phyloP scores from a whole-genome alignment of 371 early-diverging fungal genomes.

The Haplosporangium sp. region DNA sequence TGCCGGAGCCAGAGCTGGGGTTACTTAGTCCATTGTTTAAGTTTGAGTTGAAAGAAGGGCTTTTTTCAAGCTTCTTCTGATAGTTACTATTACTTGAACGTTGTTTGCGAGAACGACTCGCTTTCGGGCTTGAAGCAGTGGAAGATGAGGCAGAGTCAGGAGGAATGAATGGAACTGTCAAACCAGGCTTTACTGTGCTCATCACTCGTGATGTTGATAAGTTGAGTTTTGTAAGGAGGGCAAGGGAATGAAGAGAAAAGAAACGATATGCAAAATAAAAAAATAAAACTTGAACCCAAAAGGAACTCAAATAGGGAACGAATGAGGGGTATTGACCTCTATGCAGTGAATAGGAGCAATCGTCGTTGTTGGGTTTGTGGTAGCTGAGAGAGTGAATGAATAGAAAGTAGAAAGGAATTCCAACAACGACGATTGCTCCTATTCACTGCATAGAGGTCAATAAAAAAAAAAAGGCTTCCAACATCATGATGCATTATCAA shows the following conservation, averaged over 20 bases:
- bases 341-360: slow-evolving; percentile 1
- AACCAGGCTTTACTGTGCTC: slow-evolving; percentile 58
- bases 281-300: not conserved
- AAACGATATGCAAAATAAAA: not conserved
- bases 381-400: slow-evolving; percentile 7
- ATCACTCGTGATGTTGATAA: slow-evolving; percentile 42
- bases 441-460: not conserved
- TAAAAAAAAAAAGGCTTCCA: too few species aligned
- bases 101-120: slow-evolving; percentile 33
- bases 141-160: slow-evolving; percentile 36
- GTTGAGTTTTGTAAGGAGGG: slow-evolving; percentile 3
- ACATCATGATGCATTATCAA: too few species aligned
- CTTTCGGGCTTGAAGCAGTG: slow-evolving; percentile 10
- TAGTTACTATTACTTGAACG: slow-evolving; percentile 25
- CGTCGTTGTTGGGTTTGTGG: slow-evolving; percentile 1
- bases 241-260: slow-evolving; percentile 4
- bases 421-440: slow-evolving; percentile 14
- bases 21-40: slow-evolving; percentile 43
- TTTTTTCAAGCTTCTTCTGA: slow-evolving; percentile 46
- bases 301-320: slow-evolving; percentile 26
- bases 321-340: slow-evolving; percentile 1
- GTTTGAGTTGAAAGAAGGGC: slow-evolving; percentile 41
- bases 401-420: slow-evolving; percentile 18
- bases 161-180: slow-evolving; percentile 51
- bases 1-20: not conserved